Evolutionary conservation across 2,329 filamentous ascomycete genomes (phyloP).

Genomic region (Apiospora hydei): DNA sequence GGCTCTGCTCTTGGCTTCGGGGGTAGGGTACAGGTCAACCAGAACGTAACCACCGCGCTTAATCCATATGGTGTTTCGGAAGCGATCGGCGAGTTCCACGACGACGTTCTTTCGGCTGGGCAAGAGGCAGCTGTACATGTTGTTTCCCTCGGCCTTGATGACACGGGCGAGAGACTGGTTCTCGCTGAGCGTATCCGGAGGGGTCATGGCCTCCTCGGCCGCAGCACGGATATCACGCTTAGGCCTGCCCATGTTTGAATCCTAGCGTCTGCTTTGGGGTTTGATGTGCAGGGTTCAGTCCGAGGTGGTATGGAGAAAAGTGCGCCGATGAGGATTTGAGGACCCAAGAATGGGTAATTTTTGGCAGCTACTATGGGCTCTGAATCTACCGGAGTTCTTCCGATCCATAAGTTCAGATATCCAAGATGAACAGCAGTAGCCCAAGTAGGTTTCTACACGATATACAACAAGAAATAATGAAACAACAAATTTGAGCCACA

Average conservation of each 20-base stretch:
- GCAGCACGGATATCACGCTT: constrained; percentile 82
- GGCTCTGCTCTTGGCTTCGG: constrained; percentile 78
- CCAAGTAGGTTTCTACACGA: background rate
- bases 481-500: background rate
- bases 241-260: constrained; percentile 68
- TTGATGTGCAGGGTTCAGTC: background rate
- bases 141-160: constrained; percentile 85
- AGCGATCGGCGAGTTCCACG: constrained; percentile 83
- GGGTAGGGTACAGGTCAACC: constrained; percentile 70
- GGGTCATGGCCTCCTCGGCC: constrained; percentile 72
- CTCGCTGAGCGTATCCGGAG: constrained; percentile 63
- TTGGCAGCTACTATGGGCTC: constrained; percentile 14
- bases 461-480: background rate
- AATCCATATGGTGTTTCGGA: constrained; percentile 94
- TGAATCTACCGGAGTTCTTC: constrained; percentile 9
- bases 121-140: constrained; percentile 81
- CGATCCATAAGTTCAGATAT: constrained; percentile 5
- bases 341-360: background rate
- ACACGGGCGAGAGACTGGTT: constrained; percentile 79
- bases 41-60: constrained; percentile 88
- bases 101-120: constrained; percentile 71
- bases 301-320: background rate
- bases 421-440: background rate
- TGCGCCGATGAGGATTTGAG: constrained; percentile 7
- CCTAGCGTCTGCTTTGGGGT: background rate